Percentiles rank a stretch among this genome's conserved stretches.
Evolutionary conservation across 345 rosid genomes (phyloP).

Genomic region (Eucalyptus grandis): DNA sequence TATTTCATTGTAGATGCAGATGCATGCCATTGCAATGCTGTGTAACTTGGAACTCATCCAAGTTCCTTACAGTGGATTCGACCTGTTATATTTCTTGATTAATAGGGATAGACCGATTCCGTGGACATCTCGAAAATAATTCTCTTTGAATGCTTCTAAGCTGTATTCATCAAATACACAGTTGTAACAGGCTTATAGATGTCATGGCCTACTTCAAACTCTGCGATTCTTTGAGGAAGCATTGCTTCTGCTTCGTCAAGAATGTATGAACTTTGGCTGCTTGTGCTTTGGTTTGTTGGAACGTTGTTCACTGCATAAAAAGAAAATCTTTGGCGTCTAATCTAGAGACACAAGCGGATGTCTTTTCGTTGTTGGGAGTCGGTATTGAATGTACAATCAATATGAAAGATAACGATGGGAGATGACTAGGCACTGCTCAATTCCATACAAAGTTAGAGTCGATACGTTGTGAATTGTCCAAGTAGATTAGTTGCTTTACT

Average conservation of each 20-base stretch:
- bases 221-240: neutral
- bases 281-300: neutral
- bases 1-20: neutral
- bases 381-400: neutral
- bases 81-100: neutral
- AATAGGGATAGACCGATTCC: neutral
- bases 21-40: neutral
- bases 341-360: neutral
- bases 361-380: neutral
- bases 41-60: neutral
- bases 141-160: neutral
- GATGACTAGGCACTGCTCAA: neutral
- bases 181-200: neutral
- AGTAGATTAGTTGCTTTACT: neutral
- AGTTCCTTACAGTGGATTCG: neutral
- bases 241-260: neutral
- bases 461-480: neutral
- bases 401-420: neutral
- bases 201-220: too few species aligned
- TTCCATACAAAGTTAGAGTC: neutral
- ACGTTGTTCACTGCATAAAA: neutral
- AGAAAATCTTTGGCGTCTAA: neutral
- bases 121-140: neutral
- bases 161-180: neutral
- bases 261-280: neutral